Base-by-base conservation (phyloP, 306 rosid species). In the Dryas octopetala region DNA sequence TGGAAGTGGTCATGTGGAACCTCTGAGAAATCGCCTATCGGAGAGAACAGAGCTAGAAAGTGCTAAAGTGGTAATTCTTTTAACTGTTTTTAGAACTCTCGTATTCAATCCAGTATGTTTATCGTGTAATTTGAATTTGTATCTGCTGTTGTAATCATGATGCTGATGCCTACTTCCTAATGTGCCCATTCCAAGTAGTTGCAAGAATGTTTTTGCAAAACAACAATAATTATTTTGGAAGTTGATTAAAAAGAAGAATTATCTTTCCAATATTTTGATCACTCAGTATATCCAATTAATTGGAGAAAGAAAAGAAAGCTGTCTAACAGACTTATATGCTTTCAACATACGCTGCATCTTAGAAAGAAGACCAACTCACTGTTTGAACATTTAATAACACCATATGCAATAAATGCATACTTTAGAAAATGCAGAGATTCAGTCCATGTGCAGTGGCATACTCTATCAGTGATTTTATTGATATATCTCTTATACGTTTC, bases 1-100 rank as follows among this genome's bases (percentile, higher is more conserved):
- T 84, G 97, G 97, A 74, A 95, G 98, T 85, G 96, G 85, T 79
- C 97, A 90, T 74, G 84, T 89, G 71, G 92, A 95, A 69, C 96
- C 97, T 77, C 82, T 85, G 51, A 57, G 74, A 65, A 88, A 85
- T 74, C 86, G 89, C 49, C 80, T 91, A 3, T 95, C 96, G 3
- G 92, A 90, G 70, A 61, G 15, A 45, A 74, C 96, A 54, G 96
- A 95, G 82, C 69, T 12, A 75, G 84, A 87, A 75, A 87, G 91
- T 87, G 69, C 96, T 54, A 89, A 87, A 78, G 63, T 86, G 92
- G 98, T 95, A 62, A 69, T 77, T 76, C 55, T 74, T 38, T 64
- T 71, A 44, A 9, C 32, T 45, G 46, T 72, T 16, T 57, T 8
- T 71, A 44, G 2, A 52, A 70, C 62, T 69, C 5, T 5, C 1